Evolutionary conservation across 2,329 filamentous ascomycete genomes (phyloP).

Genomic region (Mollisiaceae sp.): DNA sequence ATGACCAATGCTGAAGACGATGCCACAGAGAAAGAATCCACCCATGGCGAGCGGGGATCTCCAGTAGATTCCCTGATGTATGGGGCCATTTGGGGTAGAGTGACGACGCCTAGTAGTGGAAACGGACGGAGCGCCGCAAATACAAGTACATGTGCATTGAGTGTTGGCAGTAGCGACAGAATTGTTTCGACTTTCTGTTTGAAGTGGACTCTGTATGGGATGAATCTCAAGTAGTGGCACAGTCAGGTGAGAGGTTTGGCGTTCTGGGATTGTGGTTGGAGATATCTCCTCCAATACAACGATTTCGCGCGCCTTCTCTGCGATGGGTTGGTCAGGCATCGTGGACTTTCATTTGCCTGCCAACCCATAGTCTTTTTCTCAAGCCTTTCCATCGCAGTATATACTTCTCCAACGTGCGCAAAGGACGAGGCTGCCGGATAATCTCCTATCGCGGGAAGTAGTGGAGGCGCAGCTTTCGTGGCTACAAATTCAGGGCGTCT

Average conservation of each 20-base stretch:
- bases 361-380: not conserved
- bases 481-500: not conserved
- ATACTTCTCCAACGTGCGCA: not conserved
- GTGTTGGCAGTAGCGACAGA: not conserved
- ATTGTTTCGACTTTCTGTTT: not conserved
- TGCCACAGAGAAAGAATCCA: constrained; percentile 20
- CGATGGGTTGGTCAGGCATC: not conserved
- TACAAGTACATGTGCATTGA: not conserved
- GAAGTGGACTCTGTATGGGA: not conserved
- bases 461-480: not conserved
- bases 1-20: constrained; percentile 22
- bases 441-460: not conserved
- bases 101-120: not conserved
- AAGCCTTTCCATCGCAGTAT: not conserved
- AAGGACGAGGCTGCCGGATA: not conserved
- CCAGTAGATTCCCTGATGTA: constrained; percentile 26
- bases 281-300: not conserved
- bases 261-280: not conserved
- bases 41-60: constrained; percentile 27
- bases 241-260: not conserved
- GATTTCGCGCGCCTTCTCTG: not conserved
- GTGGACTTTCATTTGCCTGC: not conserved
- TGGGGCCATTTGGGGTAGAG: not conserved
- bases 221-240: not conserved
- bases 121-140: not conserved